Base-by-base conservation (phyloP, 73 alveolate species). In the Paramecium primaurelia region DNA sequence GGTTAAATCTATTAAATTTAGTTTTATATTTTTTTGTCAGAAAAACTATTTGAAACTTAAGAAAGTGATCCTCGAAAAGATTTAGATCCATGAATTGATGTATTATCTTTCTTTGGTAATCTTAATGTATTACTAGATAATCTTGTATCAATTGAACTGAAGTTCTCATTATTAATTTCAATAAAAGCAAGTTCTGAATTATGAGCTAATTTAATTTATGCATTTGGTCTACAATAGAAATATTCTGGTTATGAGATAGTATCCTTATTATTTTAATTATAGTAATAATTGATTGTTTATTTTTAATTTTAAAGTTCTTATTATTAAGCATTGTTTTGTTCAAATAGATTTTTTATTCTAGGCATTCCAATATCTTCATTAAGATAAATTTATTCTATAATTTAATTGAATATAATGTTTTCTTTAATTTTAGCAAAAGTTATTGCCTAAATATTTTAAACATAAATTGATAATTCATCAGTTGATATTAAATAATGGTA, bases 121-220 rank as follows among this genome's bases (percentile, higher is more conserved):
- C 42, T 80, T 9, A 42, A 47, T 12, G 91, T 49, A 18, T 26
- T 45, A 45, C 91, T 80, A n/a, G 91, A 80, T 49, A 38, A 18
- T 20, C 73, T 40, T 0, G 91, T 80, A 22, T 80, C 91, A 40
- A 45, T 47, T 11, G 91, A 80, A 47, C 91, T 80, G 3, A 80
- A 10, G n/a, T 80, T 49, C 26, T 80, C 91, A 32, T 26, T 18
- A 80, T 26, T 26, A 14, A 25, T 20, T 64, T 64, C 84, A 64
- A 64, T 22, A 64, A 25, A 64, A 64, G 84, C 84, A 28, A 64
- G 47, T 12, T 64, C 51, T 25, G 84, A 32, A 32, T 28, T 34
- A 32, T 64, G 47, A 64, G 84, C 20, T 9, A 32, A 16, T 0
- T 25, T 28, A 28, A 28, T 34, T 34, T 64, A 1, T 32, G 47